A percentile compares a stretch with the other conserved stretches of the same genome.
Evolutionary conservation across 768 basidiomycete species (phyloP).

Genomic region (Nidularia pulvinata): DNA sequence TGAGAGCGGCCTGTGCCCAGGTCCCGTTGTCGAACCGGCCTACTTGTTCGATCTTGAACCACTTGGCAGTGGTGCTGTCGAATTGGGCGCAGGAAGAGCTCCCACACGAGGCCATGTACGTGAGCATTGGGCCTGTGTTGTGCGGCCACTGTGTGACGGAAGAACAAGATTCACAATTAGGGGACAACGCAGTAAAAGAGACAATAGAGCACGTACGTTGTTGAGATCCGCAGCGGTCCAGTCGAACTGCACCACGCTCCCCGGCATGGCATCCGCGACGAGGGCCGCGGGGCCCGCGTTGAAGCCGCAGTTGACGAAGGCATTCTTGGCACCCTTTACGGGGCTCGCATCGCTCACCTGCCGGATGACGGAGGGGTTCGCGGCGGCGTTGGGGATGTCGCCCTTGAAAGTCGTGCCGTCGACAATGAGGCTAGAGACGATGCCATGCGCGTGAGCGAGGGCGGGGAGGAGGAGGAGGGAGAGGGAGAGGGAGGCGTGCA

Average conservation of each 20-base stretch:
- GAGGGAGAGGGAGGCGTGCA: slow-evolving; percentile 6
- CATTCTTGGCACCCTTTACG: slow-evolving; percentile 54
- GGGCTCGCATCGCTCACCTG: slow-evolving; percentile 34
- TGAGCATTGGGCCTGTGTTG: slow-evolving; percentile 68
- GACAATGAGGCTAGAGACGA: slow-evolving; percentile 34
- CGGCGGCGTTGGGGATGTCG: slow-evolving; percentile 13
- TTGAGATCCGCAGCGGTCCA: slow-evolving; percentile 52
- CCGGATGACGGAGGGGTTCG: slow-evolving; percentile 35
- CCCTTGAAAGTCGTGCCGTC: slow-evolving; percentile 36
- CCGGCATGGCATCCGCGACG: slow-evolving; percentile 58
- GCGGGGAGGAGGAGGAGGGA: slow-evolving; percentile 28
- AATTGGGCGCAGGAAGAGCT: slow-evolving; percentile 57
- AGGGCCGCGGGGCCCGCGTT: slow-evolving; percentile 46
- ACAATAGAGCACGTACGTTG: slow-evolving; percentile 20
- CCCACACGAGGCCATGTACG: slow-evolving; percentile 72
- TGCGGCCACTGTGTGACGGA: slow-evolving; percentile 53
- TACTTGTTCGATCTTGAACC: slow-evolving; percentile 73
- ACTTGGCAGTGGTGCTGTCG: slow-evolving; percentile 55
- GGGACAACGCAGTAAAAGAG: slow-evolving; percentile 1
- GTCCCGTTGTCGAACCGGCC: slow-evolving; percentile 35
- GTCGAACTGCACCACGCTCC: slow-evolving; percentile 49
- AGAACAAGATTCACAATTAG: background rate
- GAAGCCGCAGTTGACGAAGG: slow-evolving; percentile 60
- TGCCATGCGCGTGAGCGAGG: slow-evolving; percentile 44
- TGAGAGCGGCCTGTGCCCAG: slow-evolving; percentile 57